Evolutionary conservation across 1,139 yeast species (phyloP), one percentile per base, ranked within the genome.

Genomic region (Wickerhamomyces sp.): DNA sequence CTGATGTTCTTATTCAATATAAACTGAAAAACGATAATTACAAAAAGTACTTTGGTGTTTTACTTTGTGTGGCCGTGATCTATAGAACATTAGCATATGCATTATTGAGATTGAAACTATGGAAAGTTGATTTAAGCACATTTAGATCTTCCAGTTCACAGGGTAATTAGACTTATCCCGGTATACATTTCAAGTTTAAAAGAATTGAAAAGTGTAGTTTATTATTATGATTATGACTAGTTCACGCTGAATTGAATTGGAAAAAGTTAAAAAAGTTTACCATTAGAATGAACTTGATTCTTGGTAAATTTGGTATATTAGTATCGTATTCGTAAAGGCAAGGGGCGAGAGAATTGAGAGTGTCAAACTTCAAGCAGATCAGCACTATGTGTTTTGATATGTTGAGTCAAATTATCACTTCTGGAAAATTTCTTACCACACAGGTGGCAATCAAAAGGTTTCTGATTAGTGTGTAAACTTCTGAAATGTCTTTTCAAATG

Each of bases 401-500:
- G 95, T 63, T 84, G 92, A 34, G 81, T 75, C 51, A 84, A 65
- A 54, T 84, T 84, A 58, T 84, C 95, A 15, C 84, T 74, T 46
- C 95, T 70, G 47, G 89, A 81, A 53, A 84, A 84, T 56, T 79
- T 78, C 63, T 82, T 84, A 38, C 75, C 74, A 56, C 95, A 84
- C 26, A 76, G 69, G n/a, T 67, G 64, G 61, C 95, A 84, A 48
- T 70, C 78, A 60, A 73, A 84, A 0, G 95, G 94, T 59, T 82
- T 81, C 45, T 81, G 89, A 45, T 79, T 74, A 18, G 90, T 82
- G 55, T 80, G 86, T 48, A 84, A 68, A 14, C 88, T 79, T 44
- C 92, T 69, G 56, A 80, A 77, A 56, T 84, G 95, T 44, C 95
- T 71, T 57, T 81, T 82, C 50, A 85, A 64, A 60, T 85, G 95